Evolutionary conservation across 2,329 filamentous ascomycete species (phyloP).

Genomic region (Arthrobotrys entomopaga): DNA sequence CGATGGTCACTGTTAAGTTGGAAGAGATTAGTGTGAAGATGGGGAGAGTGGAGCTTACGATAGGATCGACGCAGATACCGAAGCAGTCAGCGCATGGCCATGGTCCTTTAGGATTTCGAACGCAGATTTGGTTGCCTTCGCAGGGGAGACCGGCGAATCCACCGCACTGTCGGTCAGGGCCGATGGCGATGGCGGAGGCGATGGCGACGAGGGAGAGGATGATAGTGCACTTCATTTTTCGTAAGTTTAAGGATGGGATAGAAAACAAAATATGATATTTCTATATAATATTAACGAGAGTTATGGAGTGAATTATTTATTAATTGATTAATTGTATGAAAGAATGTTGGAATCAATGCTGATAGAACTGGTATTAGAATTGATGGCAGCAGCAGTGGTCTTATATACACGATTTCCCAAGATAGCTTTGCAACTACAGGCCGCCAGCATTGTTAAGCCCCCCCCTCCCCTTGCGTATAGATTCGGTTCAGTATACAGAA

Average conservation of each 20-base stretch:
- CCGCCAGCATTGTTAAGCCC: too few species aligned
- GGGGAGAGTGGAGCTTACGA: background rate
- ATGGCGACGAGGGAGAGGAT: slow-evolving; percentile 5
- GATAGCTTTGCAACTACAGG: too few species aligned
- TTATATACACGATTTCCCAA: too few species aligned
- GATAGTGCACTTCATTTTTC: slow-evolving; percentile 10
- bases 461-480: too few species aligned
- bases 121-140: slow-evolving; percentile 1
- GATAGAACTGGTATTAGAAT: too few species aligned
- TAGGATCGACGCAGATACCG: slow-evolving; percentile 11
- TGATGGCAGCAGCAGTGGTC: too few species aligned
- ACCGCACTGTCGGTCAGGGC: slow-evolving; percentile 6
- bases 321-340: background rate
- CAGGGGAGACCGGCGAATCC: slow-evolving; percentile 14
- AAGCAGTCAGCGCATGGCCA: slow-evolving; percentile 15
- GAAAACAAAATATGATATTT: background rate
- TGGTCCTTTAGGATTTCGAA: slow-evolving; percentile 1
- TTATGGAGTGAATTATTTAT: background rate
- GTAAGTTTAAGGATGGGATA: background rate
- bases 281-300: background rate
- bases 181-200: background rate
- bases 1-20: too few species aligned
- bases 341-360: background rate
- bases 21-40: too few species aligned
- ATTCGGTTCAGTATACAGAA: too few species aligned